These are phyloP conservation scores for Candida golubevii DNA, from an alignment of 805 yeast species.

Conservation along the genomic window DNA sequence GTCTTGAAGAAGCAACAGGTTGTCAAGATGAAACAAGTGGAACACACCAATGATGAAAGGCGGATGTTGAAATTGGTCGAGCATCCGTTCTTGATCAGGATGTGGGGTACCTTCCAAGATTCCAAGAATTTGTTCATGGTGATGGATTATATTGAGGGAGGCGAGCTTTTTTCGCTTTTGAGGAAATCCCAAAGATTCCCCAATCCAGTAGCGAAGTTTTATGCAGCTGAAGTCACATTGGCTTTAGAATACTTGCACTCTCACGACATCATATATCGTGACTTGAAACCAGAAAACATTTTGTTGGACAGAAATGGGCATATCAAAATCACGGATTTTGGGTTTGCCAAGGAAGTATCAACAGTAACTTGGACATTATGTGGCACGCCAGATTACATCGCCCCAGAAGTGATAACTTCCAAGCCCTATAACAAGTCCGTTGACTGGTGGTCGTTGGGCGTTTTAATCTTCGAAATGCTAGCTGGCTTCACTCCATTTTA, in stretches of 20 bases:
- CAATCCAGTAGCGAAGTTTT: constrained; percentile 59
- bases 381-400: constrained; percentile 63
- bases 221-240: constrained; percentile 58
- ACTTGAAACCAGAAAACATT: constrained; percentile 59
- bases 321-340: constrained; percentile 58
- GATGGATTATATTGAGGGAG: constrained; percentile 65
- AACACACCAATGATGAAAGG: constrained; percentile 60
- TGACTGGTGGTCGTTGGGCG: constrained; percentile 65
- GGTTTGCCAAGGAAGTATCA: constrained; percentile 58
- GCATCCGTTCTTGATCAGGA: constrained; percentile 56
- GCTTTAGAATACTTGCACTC: constrained; percentile 57
- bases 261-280: constrained; percentile 57
- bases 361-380: constrained; percentile 60
- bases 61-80: constrained; percentile 54
- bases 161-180: constrained; percentile 53
- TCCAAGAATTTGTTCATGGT: constrained; percentile 54
- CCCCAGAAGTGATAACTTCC: constrained; percentile 62
- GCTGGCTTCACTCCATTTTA: constrained; percentile 61
- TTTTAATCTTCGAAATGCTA: constrained; percentile 56
- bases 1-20: constrained; percentile 55
- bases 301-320: constrained; percentile 57
- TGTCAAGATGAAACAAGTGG: constrained; percentile 59
- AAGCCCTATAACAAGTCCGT: constrained; percentile 60
- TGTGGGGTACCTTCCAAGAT: constrained; percentile 69
- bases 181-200: constrained; percentile 58